Evolutionary conservation across 1,139 yeast species (phyloP).

Genomic region (Candida tetrigidarum): DNA sequence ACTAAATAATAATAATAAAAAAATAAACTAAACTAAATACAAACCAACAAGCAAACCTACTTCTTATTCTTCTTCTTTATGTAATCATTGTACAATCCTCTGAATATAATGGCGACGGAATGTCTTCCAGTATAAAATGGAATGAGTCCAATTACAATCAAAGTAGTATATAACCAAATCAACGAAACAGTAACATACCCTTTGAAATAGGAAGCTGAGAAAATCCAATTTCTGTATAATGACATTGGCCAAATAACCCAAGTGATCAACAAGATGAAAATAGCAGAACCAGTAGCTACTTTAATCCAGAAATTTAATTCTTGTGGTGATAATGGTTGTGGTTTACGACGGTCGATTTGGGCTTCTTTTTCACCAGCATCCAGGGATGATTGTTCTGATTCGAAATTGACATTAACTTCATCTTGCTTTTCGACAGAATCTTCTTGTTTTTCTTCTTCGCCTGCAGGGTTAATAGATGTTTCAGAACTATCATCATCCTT

Average conservation of each 20-base stretch:
- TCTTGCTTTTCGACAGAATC: not conserved
- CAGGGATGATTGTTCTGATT: conserved; percentile 13
- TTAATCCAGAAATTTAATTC: conserved; percentile 27
- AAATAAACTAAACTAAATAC: not conserved
- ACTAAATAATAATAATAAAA: not conserved
- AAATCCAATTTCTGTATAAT: conserved; percentile 46
- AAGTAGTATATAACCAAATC: conserved; percentile 40
- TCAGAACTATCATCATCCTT: not conserved
- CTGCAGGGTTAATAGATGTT: not conserved
- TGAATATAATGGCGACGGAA: conserved; percentile 24
- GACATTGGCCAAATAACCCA: conserved; percentile 54
- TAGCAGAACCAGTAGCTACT: conserved; percentile 32
- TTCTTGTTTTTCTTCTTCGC: not conserved
- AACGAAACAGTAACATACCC: conserved; percentile 45
- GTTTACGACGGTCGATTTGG: conserved; percentile 8
- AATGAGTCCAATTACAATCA: conserved; percentile 38
- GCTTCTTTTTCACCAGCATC: conserved; percentile 9
- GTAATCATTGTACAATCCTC: conserved; percentile 27
- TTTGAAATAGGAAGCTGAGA: conserved; percentile 40
- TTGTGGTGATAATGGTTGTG: conserved; percentile 15
- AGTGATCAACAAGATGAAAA: conserved; percentile 33
- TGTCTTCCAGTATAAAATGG: conserved; percentile 43
- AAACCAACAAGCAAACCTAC: not conserved
- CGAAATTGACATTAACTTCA: conserved; percentile 13
- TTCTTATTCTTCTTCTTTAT: conserved; percentile 14